Evolutionary conservation across 768 basidiomycete genomes (phyloP), one percentile per base, ranked within the genome.

Genomic region (Tylopilus balloui): DNA sequence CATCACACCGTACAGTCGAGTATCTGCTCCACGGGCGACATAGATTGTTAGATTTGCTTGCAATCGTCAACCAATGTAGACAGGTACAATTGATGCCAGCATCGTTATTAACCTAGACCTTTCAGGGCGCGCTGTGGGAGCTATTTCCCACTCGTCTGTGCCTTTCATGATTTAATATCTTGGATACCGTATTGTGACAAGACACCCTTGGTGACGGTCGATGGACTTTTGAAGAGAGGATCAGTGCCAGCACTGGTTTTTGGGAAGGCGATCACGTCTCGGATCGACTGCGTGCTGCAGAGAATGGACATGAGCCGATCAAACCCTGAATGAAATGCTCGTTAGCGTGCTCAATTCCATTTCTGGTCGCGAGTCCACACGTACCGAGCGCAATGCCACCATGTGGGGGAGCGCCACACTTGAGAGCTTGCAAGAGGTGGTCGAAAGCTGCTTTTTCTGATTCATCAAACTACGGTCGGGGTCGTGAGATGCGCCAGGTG

Each of bases 211-310:
- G 64, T 60, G 47, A 83, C 74, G 15, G 77, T 58, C 12, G 88
- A 82, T 34, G 94, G 94, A 68, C 91, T 92, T 69, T 82, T 86
- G 76, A 96, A 93, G 32, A 95, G 80, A 36, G 84, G 79, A 69
- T 97, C 94, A 20, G 82, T 78, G 6, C 94, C 93, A 50, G 72
- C 79, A 34, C 82, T 80, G 8, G 88, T 86, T 74, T 97, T 97
- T 9, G 94, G 94, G 73, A 97, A 97, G 17, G 94, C 94, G 56
- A 97, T 95, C 55, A 97, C 94, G 60, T 96, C 92, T 52, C 92
- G 79, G 57, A 97, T 97, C 32, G 92, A 92, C 50, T 79, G 78
- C 4, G 91, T 79, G 54, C 83, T 81, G 73, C 91, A 93, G 3
- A 97, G 77, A 55, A 94, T 92, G 12, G 92, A 78, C 81, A 96